Evolutionary conservation across 257 asterid genomes (phyloP).

Genomic region (Petunia secreta): DNA sequence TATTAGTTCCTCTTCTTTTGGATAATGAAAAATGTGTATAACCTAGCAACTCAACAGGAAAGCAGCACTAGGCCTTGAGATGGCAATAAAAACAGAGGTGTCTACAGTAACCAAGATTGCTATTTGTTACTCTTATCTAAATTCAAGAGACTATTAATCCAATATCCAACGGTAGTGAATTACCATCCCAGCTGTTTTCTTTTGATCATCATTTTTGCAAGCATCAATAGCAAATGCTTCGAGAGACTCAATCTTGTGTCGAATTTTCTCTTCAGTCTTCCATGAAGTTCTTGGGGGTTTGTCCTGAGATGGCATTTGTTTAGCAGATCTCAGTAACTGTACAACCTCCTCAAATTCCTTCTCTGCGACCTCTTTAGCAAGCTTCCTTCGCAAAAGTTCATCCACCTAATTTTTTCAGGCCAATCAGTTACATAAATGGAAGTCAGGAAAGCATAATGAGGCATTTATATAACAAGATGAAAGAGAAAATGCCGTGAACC

Average conservation of each 20-base stretch:
- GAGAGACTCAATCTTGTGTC: slow-evolving; percentile 64
- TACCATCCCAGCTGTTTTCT: slow-evolving; percentile 82
- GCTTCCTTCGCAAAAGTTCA: slow-evolving; percentile 72
- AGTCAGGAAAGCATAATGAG: slow-evolving; percentile 25
- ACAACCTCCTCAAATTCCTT: slow-evolving; percentile 78
- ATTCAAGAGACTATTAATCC: background rate
- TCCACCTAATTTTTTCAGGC: slow-evolving; percentile 62
- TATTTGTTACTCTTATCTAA: background rate
- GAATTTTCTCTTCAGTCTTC: slow-evolving; percentile 59
- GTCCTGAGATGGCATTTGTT: slow-evolving; percentile 58
- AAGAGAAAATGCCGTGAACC: background rate
- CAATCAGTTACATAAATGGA: slow-evolving; percentile 22
- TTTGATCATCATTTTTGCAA: slow-evolving; percentile 70
- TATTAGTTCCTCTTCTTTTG: background rate
- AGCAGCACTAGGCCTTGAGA: slow-evolving; percentile 13
- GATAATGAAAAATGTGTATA: background rate
- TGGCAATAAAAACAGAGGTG: background rate
- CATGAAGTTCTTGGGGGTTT: slow-evolving; percentile 78
- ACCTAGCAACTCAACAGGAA: slow-evolving; percentile 19
- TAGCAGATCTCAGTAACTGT: slow-evolving; percentile 64
- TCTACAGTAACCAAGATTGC: background rate
- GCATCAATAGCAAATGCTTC: slow-evolving; percentile 80
- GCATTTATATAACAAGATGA: background rate
- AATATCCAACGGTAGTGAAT: slow-evolving; percentile 13
- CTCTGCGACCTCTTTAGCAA: slow-evolving; percentile 73